phyloP scores from a whole-genome alignment of 805 yeast species.

The Isabelozyma heimii region DNA sequence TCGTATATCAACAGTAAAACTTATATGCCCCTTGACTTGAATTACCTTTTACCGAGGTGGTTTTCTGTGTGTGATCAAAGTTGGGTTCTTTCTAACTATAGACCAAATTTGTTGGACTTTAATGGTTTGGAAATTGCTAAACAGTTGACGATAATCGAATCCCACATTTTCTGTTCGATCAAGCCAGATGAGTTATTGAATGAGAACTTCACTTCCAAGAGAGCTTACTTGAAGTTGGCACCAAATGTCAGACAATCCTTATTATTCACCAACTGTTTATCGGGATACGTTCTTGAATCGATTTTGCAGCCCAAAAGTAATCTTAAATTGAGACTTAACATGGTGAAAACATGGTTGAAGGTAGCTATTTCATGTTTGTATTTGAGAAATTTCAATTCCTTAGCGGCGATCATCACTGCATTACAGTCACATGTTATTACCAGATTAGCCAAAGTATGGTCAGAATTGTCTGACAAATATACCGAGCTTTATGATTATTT shows the following conservation, averaged over 20 bases:
- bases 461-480: conserved; percentile 55
- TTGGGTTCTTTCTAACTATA: conserved; percentile 56
- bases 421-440: conserved; percentile 71
- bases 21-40: conserved; percentile 29
- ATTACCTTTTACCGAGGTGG: conserved; percentile 44
- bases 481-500: conserved; percentile 60
- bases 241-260: conserved; percentile 63
- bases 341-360: conserved; percentile 69
- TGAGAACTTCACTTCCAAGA: conserved; percentile 59
- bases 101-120: conserved; percentile 52
- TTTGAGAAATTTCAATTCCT: conserved; percentile 71
- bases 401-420: conserved; percentile 76
- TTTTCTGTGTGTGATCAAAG: conserved; percentile 49
- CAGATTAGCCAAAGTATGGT: conserved; percentile 61
- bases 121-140: conserved; percentile 76
- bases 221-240: conserved; percentile 55
- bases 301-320: conserved; percentile 52
- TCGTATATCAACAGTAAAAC: conserved; percentile 27
- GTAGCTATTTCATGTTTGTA: conserved; percentile 71
- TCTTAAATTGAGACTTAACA: conserved; percentile 48
- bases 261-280: conserved; percentile 66
- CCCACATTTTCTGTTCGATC: conserved; percentile 60
- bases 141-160: conserved; percentile 72
- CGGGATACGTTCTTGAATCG: conserved; percentile 71
- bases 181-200: conserved; percentile 65